Base-by-base conservation (phyloP, 305 asterid species). In the Fraxinus baroniana region DNA sequence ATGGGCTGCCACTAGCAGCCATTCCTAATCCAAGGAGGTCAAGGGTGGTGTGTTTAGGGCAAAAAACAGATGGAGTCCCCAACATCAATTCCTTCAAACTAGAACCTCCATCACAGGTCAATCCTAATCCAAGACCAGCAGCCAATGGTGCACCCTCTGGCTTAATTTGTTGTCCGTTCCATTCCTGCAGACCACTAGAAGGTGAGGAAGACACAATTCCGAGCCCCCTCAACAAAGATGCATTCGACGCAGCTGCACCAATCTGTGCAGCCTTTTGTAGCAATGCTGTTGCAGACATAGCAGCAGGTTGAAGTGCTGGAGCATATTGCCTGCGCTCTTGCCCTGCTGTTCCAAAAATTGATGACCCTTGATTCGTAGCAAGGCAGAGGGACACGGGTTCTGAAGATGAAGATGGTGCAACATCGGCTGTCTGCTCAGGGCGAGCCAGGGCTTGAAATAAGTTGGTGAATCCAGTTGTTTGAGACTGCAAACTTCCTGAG, bases 1-100 rank as follows among this genome's bases (percentile, higher is more conserved):
- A 74, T 2, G 96, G 88, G 74, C 94, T 91, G 4, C 94, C 95
- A 55, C 88, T 89, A 26, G 97, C 98, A 5, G 97, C 98, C 97
- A 95, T 89, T n/a, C 98, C 99, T 41, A 95, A 80, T 60, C 99
- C 98, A 70, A 95, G 97, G 80, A 95, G 94, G 86, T 95, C 98
- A 5, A 95, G 98, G 0, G 98, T 95, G 1, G 96, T 85, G 52
- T 93, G 95, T 88, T 94, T 95, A 26, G 98, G 99, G 26, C 97
- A 97, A 62, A 90, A 92, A 79, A 94, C 88, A 0, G 98, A 52
- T 52, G 64, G 92, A 72, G 94, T 90, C 12, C 98, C 98, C 87
- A 94, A 57, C 99, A 95, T 93, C 74, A 95, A 83, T 82, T 94
- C 98, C 88, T 94, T 94, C 81, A 93, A 79, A 62, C 97, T 92